Percentiles rank a stretch among this genome's conserved stretches.
These are phyloP conservation scores for Trypanosoma congolense DNA, from an alignment of 208 protist species.

Conservation along the genomic window DNA sequence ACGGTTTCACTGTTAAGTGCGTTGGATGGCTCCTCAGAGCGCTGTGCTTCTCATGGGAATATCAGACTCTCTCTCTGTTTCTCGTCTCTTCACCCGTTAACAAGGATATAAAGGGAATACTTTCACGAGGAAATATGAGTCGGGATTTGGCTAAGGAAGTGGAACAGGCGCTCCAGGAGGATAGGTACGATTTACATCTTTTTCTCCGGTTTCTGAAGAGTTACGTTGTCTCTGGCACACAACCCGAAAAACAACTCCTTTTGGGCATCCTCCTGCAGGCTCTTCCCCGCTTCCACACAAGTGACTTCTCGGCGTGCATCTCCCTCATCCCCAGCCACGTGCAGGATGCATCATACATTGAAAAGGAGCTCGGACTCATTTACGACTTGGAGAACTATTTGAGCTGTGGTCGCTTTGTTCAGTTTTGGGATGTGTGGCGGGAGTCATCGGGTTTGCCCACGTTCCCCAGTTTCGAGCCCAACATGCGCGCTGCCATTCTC, in stretches of 20 bases:
- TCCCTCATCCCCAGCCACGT: conserved; percentile 78
- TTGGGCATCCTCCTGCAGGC: conserved; percentile 78
- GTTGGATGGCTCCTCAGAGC: too few relatives aligned
- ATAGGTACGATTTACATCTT: conserved; percentile 75
- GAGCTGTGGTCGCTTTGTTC: conserved; percentile 68
- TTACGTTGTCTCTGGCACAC: conserved; percentile 49
- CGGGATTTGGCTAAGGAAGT: conserved; percentile 63
- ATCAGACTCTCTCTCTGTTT: too few relatives aligned
- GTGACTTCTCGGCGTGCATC: conserved; percentile 84
- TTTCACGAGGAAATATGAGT: conserved; percentile 24
- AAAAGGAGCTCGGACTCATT: conserved; percentile 75
- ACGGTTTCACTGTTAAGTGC: too few relatives aligned
- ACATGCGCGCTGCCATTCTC: conserved; percentile 72
- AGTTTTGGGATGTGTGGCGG: conserved; percentile 78
- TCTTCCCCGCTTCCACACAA: conserved; percentile 79
- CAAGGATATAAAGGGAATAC: neutral
- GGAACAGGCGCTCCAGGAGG: conserved; percentile 69
- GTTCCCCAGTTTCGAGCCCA: conserved; percentile 72
- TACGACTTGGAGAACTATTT: conserved; percentile 89
- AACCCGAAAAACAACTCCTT: conserved; percentile 71
- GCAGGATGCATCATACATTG: conserved; percentile 66
- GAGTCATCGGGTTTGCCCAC: conserved; percentile 56
- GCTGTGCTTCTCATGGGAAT: too few relatives aligned
- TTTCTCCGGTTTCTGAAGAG: conserved; percentile 81
- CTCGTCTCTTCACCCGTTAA: neutral